Percentiles rank a stretch among this genome's conserved stretches.
Conservation (phyloP, 257 asterid genomes). For the Nicotiana undulata region DNA sequence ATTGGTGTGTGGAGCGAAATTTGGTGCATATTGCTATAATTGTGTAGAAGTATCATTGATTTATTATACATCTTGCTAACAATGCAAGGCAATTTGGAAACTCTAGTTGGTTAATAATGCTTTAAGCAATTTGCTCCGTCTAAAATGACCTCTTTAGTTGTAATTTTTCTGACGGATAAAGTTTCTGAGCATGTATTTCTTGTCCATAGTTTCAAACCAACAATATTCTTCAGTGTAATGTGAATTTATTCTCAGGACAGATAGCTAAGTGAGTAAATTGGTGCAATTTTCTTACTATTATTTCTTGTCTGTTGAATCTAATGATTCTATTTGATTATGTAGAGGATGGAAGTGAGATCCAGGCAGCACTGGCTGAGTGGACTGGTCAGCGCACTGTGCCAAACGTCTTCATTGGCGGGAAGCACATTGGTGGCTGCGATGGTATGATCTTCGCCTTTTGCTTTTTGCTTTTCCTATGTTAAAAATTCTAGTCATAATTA, state of each 20-base stretch:
- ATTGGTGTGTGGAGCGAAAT: neutral
- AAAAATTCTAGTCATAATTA: neutral
- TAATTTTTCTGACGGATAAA: neutral
- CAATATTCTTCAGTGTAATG: neutral
- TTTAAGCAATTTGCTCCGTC: neutral
- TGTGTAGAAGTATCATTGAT: neutral
- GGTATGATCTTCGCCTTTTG: slow-evolving; percentile 20
- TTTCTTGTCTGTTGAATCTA: neutral
- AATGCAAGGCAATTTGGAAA: neutral
- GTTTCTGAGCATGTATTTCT: neutral
- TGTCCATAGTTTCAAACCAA: neutral
- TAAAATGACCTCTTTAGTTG: neutral
- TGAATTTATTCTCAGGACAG: neutral
- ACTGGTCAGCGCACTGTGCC: slow-evolving; percentile 87
- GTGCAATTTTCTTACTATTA: neutral
- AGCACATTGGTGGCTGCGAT: slow-evolving; percentile 94
- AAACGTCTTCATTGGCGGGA: slow-evolving; percentile 75
- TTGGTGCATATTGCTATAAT: neutral
- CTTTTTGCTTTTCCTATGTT: neutral
- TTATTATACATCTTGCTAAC: neutral
- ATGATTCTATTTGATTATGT: neutral
- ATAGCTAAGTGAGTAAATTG: neutral
- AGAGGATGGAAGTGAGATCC: slow-evolving; percentile 83
- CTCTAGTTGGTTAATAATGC: neutral
- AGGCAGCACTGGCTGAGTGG: slow-evolving; percentile 60